phyloP scores from a whole-genome alignment of 2,329 filamentous ascomycete genomes.

The Ophiosphaerella korrae region DNA sequence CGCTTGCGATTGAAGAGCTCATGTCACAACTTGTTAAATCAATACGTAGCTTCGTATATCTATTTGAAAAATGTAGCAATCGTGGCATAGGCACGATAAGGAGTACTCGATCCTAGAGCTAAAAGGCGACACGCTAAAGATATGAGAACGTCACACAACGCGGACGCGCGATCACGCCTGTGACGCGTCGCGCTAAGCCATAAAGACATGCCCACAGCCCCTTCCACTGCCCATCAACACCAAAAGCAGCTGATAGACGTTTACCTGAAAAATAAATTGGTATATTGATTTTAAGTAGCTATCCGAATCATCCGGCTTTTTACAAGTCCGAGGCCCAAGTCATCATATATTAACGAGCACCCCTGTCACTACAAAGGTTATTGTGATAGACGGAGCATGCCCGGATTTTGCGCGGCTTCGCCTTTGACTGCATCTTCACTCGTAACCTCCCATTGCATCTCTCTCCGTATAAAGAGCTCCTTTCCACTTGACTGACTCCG shows the following conservation, averaged over 20 bases:
- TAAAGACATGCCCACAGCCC: not conserved
- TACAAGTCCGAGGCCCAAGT: too few species aligned
- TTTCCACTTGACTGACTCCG: not conserved
- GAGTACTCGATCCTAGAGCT: slow-evolving; percentile 15
- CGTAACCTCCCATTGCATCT: slow-evolving; percentile 1
- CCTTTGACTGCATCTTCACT: slow-evolving; percentile 2
- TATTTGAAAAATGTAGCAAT: too few species aligned
- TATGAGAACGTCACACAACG: slow-evolving; percentile 29
- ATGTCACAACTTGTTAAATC: slow-evolving; percentile 12
- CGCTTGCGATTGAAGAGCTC: slow-evolving; percentile 26
- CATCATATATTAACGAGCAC: too few species aligned
- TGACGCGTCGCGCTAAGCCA: slow-evolving; percentile 9
- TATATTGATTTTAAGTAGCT: too few species aligned
- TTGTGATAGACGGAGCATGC: not conserved
- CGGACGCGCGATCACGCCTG: slow-evolving; percentile 34
- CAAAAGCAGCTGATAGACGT: not conserved
- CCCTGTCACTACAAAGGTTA: not conserved
- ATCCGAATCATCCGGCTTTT: too few species aligned
- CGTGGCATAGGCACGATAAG: slow-evolving; percentile 8
- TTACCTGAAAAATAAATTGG: too few species aligned
- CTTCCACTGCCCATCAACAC: not conserved
- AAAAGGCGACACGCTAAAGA: slow-evolving; percentile 30
- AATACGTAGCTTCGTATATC: too few species aligned
- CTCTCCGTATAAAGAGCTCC: slow-evolving; percentile 3
- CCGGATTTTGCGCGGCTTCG: not conserved